Percentiles rank a stretch among this genome's conserved stretches.
phyloP scores from a whole-genome alignment of 805 yeast species.

The Yamadazyma philogaea region DNA sequence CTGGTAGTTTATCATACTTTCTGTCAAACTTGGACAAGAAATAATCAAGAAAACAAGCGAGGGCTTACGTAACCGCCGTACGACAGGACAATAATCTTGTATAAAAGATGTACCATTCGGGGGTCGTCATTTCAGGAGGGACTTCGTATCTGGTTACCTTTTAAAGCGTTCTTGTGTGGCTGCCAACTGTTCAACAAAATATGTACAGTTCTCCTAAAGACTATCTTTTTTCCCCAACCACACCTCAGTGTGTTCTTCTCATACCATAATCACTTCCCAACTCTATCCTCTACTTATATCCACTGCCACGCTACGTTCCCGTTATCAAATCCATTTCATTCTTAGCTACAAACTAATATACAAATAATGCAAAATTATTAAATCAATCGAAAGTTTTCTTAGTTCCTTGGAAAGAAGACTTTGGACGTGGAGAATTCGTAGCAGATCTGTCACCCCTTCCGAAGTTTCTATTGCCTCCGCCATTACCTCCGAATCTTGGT shows the following conservation, averaged over 20 bases:
- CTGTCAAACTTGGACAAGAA: background rate
- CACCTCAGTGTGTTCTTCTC: background rate
- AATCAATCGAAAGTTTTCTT: conserved; percentile 75
- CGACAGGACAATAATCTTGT: background rate
- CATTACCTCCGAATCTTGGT: conserved; percentile 37
- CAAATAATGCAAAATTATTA: conserved; percentile 5
- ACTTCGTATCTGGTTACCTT: no score
- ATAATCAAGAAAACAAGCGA: background rate
- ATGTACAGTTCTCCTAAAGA: no score
- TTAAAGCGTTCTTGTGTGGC: no score
- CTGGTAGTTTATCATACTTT: no score
- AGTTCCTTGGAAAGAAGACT: conserved; percentile 72
- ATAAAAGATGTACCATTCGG: background rate
- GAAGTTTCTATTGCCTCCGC: conserved; percentile 28
- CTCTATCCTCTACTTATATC: no score
- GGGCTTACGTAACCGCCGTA: background rate
- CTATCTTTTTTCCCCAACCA: no score
- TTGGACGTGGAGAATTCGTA: conserved; percentile 56
- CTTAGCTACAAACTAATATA: conserved; percentile 9
- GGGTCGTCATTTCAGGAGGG: no score
- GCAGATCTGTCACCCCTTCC: conserved; percentile 46
- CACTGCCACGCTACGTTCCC: no score
- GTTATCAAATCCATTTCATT: background rate
- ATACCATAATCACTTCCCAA: no score
- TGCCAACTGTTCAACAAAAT: no score